A percentile compares a stretch with the other conserved stretches of the same genome.
Conservation (phyloP, 208 protist genomes). For the Naegleria fowleri region DNA sequence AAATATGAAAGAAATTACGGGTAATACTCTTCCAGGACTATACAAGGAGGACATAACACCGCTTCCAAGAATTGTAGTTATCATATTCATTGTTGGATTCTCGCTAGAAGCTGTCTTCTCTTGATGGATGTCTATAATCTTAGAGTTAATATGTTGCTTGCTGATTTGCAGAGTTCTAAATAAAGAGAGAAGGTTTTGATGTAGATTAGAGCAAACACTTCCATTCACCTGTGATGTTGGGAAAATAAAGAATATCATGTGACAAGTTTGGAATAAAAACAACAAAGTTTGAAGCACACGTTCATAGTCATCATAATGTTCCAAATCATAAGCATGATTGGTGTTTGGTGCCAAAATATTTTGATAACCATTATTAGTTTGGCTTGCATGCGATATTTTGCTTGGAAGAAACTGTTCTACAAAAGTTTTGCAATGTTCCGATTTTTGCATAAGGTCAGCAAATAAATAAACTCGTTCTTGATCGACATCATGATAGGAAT, state of each 20-base stretch:
- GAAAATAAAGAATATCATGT: constrained; percentile 1
- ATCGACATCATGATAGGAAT: constrained; percentile 16
- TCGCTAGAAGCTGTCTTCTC: not conserved
- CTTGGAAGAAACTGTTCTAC: not conserved
- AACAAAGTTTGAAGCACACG: not conserved
- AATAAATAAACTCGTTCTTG: not conserved
- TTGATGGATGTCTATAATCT: not conserved
- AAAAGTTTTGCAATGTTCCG: not conserved
- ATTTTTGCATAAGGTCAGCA: not conserved
- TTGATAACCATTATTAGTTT: not conserved
- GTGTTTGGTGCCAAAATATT: not conserved
- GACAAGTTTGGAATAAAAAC: constrained; percentile 22
- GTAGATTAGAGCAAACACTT: not conserved
- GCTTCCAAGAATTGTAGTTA: not conserved
- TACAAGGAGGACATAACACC: not conserved
- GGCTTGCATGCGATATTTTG: not conserved
- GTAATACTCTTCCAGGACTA: constrained; percentile 10
- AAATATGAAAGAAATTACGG: constrained; percentile 3
- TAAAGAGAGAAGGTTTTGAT: not conserved
- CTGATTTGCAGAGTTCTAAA: constrained; percentile 1
- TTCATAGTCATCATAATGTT: not conserved
- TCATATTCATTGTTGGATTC: not conserved
- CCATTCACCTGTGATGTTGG: not conserved
- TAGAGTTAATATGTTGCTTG: not conserved
- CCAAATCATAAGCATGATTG: not conserved